phyloP scores from a whole-genome alignment of 208 protist species.

The Histomonas meleagridis region DNA sequence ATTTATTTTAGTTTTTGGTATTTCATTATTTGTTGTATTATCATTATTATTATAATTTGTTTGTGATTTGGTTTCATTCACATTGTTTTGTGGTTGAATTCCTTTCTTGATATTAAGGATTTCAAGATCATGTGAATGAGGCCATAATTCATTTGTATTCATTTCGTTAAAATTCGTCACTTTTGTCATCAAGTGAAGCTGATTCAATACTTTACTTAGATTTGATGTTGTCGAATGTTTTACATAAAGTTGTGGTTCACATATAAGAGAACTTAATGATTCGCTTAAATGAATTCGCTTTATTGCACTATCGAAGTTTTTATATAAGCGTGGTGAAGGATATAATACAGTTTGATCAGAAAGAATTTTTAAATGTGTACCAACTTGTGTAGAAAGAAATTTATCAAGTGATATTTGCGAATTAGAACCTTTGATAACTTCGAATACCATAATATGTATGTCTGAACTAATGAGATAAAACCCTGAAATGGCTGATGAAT shows the following conservation, averaged over 20 bases:
- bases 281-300: background rate
- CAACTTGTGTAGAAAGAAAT: no score
- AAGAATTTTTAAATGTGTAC: no score
- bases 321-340: background rate
- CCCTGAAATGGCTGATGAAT: background rate
- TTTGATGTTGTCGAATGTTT: background rate
- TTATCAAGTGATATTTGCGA: background rate
- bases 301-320: background rate
- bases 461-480: background rate
- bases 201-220: background rate
- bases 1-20: no score
- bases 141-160: background rate
- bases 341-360: background rate
- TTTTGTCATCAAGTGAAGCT: background rate
- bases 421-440: background rate
- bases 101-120: background rate
- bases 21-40: no score
- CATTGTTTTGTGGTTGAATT: background rate
- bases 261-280: background rate
- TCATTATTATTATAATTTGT: no score
- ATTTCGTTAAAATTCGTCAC: background rate
- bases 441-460: background rate
- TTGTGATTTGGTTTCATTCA: no score
- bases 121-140: background rate
- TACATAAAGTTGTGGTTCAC: background rate